phyloP scores from a whole-genome alignment of 2,329 filamentous ascomycete genomes.

The Aureobasidium sp. region DNA sequence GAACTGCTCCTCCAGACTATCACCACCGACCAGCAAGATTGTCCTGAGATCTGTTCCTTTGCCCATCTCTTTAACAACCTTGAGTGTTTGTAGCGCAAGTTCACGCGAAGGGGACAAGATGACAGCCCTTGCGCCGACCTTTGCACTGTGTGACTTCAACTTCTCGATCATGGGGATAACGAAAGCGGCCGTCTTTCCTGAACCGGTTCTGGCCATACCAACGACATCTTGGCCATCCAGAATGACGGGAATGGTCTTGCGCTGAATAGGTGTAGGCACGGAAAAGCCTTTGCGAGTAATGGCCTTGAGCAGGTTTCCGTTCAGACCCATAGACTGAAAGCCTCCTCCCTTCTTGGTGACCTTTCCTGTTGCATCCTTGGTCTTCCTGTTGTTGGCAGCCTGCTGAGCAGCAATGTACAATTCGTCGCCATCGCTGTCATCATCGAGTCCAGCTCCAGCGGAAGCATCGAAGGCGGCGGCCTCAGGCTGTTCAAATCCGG shows the following conservation, averaged over 20 bases:
- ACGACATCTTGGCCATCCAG: slow-evolving; percentile 92
- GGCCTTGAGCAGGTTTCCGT: slow-evolving; percentile 75
- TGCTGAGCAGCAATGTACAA: slow-evolving; percentile 87
- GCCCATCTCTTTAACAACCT: slow-evolving; percentile 91
- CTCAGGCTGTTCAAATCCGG: neutral
- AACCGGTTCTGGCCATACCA: slow-evolving; percentile 97
- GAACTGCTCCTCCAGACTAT: slow-evolving; percentile 94
- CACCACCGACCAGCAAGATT: slow-evolving; percentile 88
- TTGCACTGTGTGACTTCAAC: slow-evolving; percentile 77
- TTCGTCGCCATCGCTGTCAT: slow-evolving; percentile 47
- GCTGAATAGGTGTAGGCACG: slow-evolving; percentile 93
- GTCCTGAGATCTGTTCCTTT: slow-evolving; percentile 84
- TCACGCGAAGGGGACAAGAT: slow-evolving; percentile 91
- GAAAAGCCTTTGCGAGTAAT: slow-evolving; percentile 92
- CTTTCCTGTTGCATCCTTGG: slow-evolving; percentile 72
- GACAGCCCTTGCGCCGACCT: slow-evolving; percentile 77
- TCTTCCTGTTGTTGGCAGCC: slow-evolving; percentile 79
- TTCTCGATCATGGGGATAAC: slow-evolving; percentile 98
- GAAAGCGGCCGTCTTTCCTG: slow-evolving; percentile 96
- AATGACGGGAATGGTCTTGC: slow-evolving; percentile 89
- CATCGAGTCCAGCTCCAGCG: slow-evolving; percentile 24
- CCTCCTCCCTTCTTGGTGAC: slow-evolving; percentile 91
- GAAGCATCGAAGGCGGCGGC: slow-evolving; percentile 25
- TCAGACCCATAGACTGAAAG: slow-evolving; percentile 91
- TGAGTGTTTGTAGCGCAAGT: slow-evolving; percentile 86